Conservation (phyloP, 495 filamentous ascomycete species). For the Tuber borchii region DNA sequence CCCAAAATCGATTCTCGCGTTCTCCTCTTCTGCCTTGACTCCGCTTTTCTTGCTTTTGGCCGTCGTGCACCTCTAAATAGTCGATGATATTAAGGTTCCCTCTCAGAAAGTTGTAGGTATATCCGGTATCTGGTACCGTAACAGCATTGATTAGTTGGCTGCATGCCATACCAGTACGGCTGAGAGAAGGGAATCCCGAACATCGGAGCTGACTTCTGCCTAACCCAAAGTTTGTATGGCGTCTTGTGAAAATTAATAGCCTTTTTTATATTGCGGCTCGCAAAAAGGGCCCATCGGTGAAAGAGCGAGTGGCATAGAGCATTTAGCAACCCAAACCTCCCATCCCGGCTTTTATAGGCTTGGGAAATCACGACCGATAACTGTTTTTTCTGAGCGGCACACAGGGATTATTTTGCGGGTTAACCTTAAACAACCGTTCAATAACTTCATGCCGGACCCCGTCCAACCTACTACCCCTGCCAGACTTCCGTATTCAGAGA, state of each 20-base stretch:
- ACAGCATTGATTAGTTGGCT: conserved; percentile 94
- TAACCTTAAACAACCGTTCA: too few relatives aligned
- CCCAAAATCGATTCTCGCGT: conserved; percentile 85
- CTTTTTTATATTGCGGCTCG: background rate
- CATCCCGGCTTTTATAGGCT: background rate
- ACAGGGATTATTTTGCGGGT: too few relatives aligned
- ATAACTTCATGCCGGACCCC: background rate
- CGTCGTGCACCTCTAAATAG: conserved; percentile 58
- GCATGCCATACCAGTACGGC: conserved; percentile 94
- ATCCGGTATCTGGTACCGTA: conserved; percentile 62
- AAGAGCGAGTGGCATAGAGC: background rate
- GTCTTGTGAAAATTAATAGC: too few relatives aligned
- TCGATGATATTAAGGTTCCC: conserved; percentile 45
- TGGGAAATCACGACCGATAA: background rate
- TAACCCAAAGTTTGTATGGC: background rate
- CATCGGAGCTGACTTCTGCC: background rate
- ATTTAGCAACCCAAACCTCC: background rate
- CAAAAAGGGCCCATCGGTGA: too few relatives aligned
- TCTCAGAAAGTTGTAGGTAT: conserved; percentile 66
- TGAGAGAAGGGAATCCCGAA: conserved; percentile 47
- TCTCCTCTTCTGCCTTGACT: conserved; percentile 94
- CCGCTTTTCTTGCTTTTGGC: conserved; percentile 84
- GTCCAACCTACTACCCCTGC: too few relatives aligned
- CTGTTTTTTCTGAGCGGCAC: background rate
- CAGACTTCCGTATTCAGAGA: too few relatives aligned